Evolutionary conservation across 1,139 yeast genomes (phyloP).

Genomic region (Taphrina populina): DNA sequence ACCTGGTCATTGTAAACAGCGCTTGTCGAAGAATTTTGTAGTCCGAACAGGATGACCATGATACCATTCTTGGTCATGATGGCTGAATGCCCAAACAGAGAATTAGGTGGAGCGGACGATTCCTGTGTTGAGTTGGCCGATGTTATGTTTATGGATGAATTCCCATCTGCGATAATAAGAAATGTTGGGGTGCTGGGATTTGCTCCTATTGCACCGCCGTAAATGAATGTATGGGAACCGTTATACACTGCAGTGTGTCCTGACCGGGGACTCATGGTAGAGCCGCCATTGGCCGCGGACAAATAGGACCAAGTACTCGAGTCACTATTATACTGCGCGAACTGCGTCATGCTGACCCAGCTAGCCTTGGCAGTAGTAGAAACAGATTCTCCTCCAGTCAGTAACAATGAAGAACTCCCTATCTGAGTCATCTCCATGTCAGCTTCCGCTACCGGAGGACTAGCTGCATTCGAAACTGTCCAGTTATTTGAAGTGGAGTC

Average conservation of each 20-base stretch:
- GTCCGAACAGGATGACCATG: constrained; percentile 28
- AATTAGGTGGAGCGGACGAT: constrained; percentile 6
- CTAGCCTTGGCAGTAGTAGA: constrained; percentile 14
- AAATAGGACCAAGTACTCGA: constrained; percentile 20
- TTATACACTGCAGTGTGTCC: constrained; percentile 28
- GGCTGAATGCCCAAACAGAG: constrained; percentile 24
- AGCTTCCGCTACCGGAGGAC: constrained; percentile 29
- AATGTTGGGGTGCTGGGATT: constrained; percentile 10
- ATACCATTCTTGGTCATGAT: constrained; percentile 23
- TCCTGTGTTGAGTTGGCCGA: not conserved
- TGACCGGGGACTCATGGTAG: constrained; percentile 8
- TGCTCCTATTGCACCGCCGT: constrained; percentile 16
- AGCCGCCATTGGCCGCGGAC: constrained; percentile 2
- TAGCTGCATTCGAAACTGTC: constrained; percentile 3
- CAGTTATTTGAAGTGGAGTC: constrained; percentile 1
- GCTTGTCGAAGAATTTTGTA: constrained; percentile 11
- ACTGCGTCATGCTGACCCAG: constrained; percentile 30
- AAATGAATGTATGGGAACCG: constrained; percentile 24
- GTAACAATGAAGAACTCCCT: not conserved
- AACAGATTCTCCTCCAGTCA: constrained; percentile 26
- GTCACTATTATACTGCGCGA: constrained; percentile 3
- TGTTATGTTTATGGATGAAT: not conserved
- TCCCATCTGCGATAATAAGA: constrained; percentile 3
- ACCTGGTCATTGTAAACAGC: constrained; percentile 12
- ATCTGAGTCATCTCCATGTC: constrained; percentile 24